Evolutionary conservation across 345 rosid genomes (phyloP).

Genomic region (Clarkia xantiana): DNA sequence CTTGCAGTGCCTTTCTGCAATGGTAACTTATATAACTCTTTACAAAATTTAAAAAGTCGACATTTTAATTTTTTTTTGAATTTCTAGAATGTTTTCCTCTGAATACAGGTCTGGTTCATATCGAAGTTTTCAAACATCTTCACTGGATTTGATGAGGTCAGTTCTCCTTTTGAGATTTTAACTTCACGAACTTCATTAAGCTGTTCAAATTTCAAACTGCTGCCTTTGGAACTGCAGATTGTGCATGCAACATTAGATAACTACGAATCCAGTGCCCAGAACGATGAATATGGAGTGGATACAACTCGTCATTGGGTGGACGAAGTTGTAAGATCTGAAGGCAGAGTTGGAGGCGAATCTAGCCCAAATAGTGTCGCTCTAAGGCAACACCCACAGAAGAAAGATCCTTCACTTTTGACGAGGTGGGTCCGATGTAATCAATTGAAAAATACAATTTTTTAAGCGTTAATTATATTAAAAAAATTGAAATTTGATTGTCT

Average conservation of each 20-base stretch:
- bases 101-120: conserved; percentile 81
- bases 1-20: conserved; percentile 86
- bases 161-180: conserved; percentile 9
- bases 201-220: conserved; percentile 3
- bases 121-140: conserved; percentile 59
- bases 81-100: conserved; percentile 5
- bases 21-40: conserved; percentile 30
- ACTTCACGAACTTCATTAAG: neutral
- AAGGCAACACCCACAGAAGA: conserved; percentile 52
- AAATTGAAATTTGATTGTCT: no score
- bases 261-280: conserved; percentile 48
- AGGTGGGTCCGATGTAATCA: conserved; percentile 31
- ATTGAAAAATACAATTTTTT: no score
- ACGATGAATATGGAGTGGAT: conserved; percentile 43
- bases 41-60: neutral
- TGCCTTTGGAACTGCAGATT: conserved; percentile 26
- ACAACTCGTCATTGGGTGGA: conserved; percentile 80
- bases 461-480: no score
- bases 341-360: conserved; percentile 44
- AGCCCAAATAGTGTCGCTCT: conserved; percentile 39
- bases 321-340: conserved; percentile 89
- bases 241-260: conserved; percentile 67
- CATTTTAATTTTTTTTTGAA: neutral
- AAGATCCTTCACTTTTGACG: conserved; percentile 67
- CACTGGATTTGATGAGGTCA: conserved; percentile 66